These are phyloP conservation scores for Solanum sitiens DNA, from an alignment of 257 asterid species.

Conservation along the genomic window DNA sequence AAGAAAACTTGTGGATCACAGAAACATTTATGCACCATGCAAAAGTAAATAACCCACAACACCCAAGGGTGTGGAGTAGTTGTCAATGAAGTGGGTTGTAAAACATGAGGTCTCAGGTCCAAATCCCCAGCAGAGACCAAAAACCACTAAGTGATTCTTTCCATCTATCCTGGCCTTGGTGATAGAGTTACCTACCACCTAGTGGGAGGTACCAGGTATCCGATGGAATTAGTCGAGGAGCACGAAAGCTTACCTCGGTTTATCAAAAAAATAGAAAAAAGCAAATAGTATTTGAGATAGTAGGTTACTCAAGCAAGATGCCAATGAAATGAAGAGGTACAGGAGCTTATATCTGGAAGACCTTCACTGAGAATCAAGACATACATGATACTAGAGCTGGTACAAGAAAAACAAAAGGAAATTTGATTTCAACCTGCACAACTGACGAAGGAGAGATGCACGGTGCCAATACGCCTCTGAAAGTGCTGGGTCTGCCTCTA, in stretches of 20 bases:
- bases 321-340: not conserved
- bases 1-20: not conserved
- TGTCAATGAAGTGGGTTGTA: not conserved
- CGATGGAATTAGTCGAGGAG: not conserved
- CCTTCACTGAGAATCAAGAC: not conserved
- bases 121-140: not conserved
- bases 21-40: not conserved
- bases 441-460: slow-evolving; percentile 71
- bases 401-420: not conserved
- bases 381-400: not conserved
- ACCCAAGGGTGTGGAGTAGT: not conserved
- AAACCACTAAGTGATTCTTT: not conserved
- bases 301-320: not conserved
- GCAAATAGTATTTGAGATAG: not conserved
- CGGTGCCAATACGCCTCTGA: slow-evolving; percentile 76
- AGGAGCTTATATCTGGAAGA: not conserved
- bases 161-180: not conserved
- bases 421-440: slow-evolving; percentile 51
- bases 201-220: not conserved
- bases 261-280: too few relatives aligned
- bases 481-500: slow-evolving; percentile 74
- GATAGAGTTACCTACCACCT: not conserved
- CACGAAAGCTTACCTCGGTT: not conserved
- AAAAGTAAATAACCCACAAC: not conserved
- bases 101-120: not conserved